Conservation (phyloP, 169 alveolate genomes). For the Babesia divergens region DNA sequence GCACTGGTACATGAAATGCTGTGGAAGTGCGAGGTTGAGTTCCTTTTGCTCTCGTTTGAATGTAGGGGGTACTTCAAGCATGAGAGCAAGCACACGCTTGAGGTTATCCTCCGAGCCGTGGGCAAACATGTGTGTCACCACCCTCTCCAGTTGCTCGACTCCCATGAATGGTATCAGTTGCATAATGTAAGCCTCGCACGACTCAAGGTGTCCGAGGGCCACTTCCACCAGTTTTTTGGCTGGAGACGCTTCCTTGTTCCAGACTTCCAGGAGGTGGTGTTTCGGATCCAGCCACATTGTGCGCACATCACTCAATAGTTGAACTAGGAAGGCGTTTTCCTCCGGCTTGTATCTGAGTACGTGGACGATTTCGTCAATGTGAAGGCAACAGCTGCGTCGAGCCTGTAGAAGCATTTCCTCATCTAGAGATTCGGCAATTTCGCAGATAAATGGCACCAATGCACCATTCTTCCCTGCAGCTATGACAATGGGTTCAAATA, state of each 20-base stretch:
- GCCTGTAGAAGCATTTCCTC: neutral
- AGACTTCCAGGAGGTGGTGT: conserved; percentile 17
- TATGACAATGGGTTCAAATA: conserved; percentile 1
- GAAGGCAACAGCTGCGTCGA: conserved; percentile 4
- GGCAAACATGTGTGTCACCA: conserved; percentile 25
- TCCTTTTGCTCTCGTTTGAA: conserved; percentile 45
- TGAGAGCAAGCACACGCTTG: conserved; percentile 8
- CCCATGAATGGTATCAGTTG: conserved; percentile 49
- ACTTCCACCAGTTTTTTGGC: conserved; percentile 12
- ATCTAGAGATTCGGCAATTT: neutral
- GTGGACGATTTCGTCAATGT: neutral
- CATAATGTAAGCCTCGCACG: conserved; percentile 41
- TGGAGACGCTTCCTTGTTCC: neutral
- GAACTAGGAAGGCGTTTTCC: neutral
- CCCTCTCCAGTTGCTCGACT: conserved; percentile 37
- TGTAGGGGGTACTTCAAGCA: conserved; percentile 27
- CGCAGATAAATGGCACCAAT: conserved; percentile 19
- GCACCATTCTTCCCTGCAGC: conserved; percentile 23
- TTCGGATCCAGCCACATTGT: conserved; percentile 37
- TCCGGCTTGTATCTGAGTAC: conserved; percentile 1
- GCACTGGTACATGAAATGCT: conserved; percentile 56
- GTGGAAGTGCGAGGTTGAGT: conserved; percentile 49
- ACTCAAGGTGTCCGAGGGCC: neutral
- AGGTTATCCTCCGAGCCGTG: conserved; percentile 17
- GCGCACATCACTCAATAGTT: conserved; percentile 19